These are phyloP conservation scores for Hypoxylon fuscum DNA, from an alignment of 495 filamentous ascomycete species.

Conservation along the genomic window DNA sequence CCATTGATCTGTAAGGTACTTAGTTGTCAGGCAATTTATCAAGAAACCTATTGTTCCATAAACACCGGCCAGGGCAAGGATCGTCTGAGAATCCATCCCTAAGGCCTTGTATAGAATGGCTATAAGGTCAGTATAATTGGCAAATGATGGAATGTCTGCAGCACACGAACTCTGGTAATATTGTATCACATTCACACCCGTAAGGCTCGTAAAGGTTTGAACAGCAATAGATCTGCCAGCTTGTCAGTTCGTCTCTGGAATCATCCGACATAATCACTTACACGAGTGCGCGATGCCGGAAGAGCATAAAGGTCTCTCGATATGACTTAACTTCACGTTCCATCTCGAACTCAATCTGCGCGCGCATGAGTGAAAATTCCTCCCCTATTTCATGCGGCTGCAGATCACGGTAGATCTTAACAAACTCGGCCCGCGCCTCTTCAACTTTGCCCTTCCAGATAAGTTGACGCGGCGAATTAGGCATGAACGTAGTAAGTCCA, in stretches of 20 bases:
- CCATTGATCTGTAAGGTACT: slow-evolving; percentile 66
- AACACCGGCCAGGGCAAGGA: slow-evolving; percentile 64
- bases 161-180: slow-evolving; percentile 53
- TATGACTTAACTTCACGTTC: slow-evolving; percentile 64
- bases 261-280: too few relatives aligned
- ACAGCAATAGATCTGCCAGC: slow-evolving; percentile 65
- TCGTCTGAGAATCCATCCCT: slow-evolving; percentile 60
- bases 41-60: slow-evolving; percentile 66
- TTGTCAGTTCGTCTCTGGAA: too few relatives aligned
- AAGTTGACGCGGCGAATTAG: slow-evolving; percentile 64
- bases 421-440: slow-evolving; percentile 60
- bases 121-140: too few relatives aligned
- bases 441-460: slow-evolving; percentile 63
- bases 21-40: slow-evolving; percentile 61
- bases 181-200: slow-evolving; percentile 65
- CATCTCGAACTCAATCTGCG: slow-evolving; percentile 70
- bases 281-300: slow-evolving; percentile 61
- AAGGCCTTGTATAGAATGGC: slow-evolving; percentile 65
- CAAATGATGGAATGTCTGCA: too few relatives aligned
- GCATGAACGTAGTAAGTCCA: slow-evolving; percentile 67
- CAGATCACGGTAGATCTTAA: slow-evolving; percentile 59
- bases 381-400: slow-evolving; percentile 57
- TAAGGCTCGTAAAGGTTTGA: slow-evolving; percentile 68
- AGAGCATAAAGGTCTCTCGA: slow-evolving; percentile 62
- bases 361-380: slow-evolving; percentile 65